Conservation (phyloP, 1,284 basidiomycete species). For the Austroboletus olivaceoglutinosus region DNA sequence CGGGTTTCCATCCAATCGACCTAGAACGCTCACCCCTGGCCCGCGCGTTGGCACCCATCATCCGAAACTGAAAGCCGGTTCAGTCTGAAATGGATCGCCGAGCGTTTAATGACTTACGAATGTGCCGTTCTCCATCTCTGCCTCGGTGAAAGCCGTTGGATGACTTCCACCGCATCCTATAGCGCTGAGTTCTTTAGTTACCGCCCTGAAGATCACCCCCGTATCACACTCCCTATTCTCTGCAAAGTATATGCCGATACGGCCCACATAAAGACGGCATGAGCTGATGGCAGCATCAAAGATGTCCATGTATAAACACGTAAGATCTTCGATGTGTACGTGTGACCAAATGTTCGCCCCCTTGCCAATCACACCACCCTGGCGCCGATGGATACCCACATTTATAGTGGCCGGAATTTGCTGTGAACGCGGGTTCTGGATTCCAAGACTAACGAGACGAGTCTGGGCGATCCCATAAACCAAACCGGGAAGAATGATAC, state of each 20-base stretch:
- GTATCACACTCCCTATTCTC: slow-evolving; percentile 31
- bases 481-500: slow-evolving; percentile 32
- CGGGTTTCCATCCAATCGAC: slow-evolving; percentile 42
- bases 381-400: slow-evolving; percentile 25
- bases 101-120: slow-evolving; percentile 20
- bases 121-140: slow-evolving; percentile 28
- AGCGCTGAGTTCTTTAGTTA: slow-evolving; percentile 24
- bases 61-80: slow-evolving; percentile 22
- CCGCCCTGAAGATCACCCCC: slow-evolving; percentile 19
- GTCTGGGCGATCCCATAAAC: slow-evolving; percentile 34
- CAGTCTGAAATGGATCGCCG: background rate
- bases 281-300: slow-evolving; percentile 33
- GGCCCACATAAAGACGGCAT: slow-evolving; percentile 20
- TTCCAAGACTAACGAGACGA: slow-evolving; percentile 27
- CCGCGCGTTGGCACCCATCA: slow-evolving; percentile 43
- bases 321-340: slow-evolving; percentile 35
- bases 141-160: slow-evolving; percentile 30
- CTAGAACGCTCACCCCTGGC: slow-evolving; percentile 39
- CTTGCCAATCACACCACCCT: slow-evolving; percentile 34
- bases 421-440: slow-evolving; percentile 28
- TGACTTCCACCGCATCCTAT: slow-evolving; percentile 23
- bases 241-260: slow-evolving; percentile 36
- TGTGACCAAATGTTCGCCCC: slow-evolving; percentile 36
- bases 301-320: slow-evolving; percentile 29
- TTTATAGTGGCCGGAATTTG: slow-evolving; percentile 30